Percentiles rank a stretch among this genome's conserved stretches.
Evolutionary conservation across 1,284 basidiomycete genomes (phyloP).

Genomic region (Malassezia slooffiae): DNA sequence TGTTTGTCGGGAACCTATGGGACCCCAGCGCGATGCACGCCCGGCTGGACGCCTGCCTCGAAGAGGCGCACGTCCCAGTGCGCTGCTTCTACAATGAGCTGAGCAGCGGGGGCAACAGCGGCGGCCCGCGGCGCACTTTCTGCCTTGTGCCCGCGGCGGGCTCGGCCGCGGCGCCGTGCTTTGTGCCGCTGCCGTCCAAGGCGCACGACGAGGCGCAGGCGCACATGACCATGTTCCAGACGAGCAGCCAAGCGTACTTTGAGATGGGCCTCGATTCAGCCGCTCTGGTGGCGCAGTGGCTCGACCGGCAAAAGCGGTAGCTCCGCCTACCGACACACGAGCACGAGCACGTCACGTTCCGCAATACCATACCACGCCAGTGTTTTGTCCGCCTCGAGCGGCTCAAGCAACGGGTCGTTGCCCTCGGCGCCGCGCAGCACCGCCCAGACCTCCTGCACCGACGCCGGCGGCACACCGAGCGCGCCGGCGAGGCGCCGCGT

Average conservation of each 20-base stretch:
- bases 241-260: slow-evolving; percentile 81
- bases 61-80: slow-evolving; percentile 49
- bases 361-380: slow-evolving; percentile 25
- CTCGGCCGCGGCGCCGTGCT: slow-evolving; percentile 16
- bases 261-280: slow-evolving; percentile 55
- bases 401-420: slow-evolving; percentile 16
- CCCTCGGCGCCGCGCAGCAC: slow-evolving; percentile 10
- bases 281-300: slow-evolving; percentile 2
- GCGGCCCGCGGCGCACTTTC: slow-evolving; percentile 23
- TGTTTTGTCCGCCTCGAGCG: slow-evolving; percentile 20
- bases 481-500: slow-evolving; percentile 19
- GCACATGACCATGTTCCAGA: slow-evolving; percentile 74
- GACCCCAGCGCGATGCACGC: slow-evolving; percentile 58
- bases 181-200: slow-evolving; percentile 19
- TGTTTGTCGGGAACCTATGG: slow-evolving; percentile 79
- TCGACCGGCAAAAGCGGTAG: background rate
- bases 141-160: slow-evolving; percentile 29
- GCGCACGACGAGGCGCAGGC: slow-evolving; percentile 66
- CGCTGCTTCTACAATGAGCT: slow-evolving; percentile 39
- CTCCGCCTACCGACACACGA: background rate
- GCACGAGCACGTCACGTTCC: slow-evolving; percentile 6
- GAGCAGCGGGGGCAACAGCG: too few species aligned
- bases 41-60: slow-evolving; percentile 47
- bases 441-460: slow-evolving; percentile 18
- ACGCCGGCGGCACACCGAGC: slow-evolving; percentile 9